phyloP scores from a whole-genome alignment of 2,329 filamentous ascomycete species.

The Epichloe scottii region DNA sequence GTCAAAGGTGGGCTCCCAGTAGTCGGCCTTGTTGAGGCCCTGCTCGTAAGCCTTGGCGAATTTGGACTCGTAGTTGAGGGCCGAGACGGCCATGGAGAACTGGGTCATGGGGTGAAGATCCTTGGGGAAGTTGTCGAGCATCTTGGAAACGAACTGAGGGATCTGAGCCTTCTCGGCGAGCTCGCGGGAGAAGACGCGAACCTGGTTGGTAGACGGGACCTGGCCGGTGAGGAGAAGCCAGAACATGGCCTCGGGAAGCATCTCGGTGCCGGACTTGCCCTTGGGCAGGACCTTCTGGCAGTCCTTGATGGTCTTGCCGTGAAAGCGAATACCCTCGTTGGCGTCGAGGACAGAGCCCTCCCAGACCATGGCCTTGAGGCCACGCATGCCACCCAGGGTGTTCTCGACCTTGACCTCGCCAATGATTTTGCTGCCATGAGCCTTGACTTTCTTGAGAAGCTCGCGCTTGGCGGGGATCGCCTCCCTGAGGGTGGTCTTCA shows the following conservation, averaged over 20 bases:
- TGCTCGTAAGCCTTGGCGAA: conserved; percentile 90
- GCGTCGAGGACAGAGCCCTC: conserved; percentile 94
- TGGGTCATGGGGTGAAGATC: conserved; percentile 98
- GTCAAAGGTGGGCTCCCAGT: conserved; percentile 98
- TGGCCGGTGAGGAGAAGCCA: conserved; percentile 93
- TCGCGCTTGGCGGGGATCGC: conserved; percentile 88
- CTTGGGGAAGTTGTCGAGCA: conserved; percentile 80
- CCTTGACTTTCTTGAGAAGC: conserved; percentile 87
- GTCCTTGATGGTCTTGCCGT: conserved; percentile 95
- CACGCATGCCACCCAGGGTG: conserved; percentile 91
- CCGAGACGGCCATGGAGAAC: conserved; percentile 86
- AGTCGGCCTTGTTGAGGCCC: conserved; percentile 87
- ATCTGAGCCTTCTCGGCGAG: conserved; percentile 76
- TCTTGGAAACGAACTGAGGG: conserved; percentile 69
- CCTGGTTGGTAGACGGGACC: conserved; percentile 71
- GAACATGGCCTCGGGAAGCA: conserved; percentile 99
- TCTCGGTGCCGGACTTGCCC: conserved; percentile 82
- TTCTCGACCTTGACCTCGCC: conserved; percentile 92
- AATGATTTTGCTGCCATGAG: conserved; percentile 66
- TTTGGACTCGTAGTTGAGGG: conserved; percentile 87
- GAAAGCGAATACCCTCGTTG: conserved; percentile 95
- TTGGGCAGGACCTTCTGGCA: conserved; percentile 91
- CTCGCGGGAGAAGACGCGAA: conserved; percentile 71
- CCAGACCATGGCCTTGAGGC: conserved; percentile 97
- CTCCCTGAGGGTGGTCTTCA: conserved; percentile 75